Evolutionary conservation across 306 rosid genomes (phyloP).

Genomic region (Sechiopsis laciniata): DNA sequence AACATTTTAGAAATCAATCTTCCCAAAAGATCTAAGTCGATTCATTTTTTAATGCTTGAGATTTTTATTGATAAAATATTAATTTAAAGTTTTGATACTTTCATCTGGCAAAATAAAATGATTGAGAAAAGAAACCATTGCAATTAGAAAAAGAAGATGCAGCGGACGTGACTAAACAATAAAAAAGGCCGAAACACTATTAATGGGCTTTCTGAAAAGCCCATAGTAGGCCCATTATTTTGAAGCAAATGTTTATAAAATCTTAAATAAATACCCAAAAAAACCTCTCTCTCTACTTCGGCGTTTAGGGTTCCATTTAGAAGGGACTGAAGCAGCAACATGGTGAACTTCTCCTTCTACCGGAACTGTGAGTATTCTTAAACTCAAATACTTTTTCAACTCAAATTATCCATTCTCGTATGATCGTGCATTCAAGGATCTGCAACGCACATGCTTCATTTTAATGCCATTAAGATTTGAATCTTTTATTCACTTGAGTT

Average conservation of each 20-base stretch:
- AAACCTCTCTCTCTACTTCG: background rate
- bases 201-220: background rate
- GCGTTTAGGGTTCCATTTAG: background rate
- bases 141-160: background rate
- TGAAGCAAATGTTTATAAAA: background rate
- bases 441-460: background rate
- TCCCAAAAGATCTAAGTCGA: no score
- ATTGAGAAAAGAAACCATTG: no score
- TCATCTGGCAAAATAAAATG: no score
- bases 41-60: no score
- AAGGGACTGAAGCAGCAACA: background rate
- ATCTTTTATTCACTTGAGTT: no score
- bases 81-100: no score
- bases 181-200: background rate
- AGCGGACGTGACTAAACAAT: background rate
- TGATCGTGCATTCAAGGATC: background rate
- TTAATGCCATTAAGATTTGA: background rate
- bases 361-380: constrained; percentile 10
- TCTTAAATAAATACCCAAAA: background rate
- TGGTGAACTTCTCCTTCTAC: constrained; percentile 18
- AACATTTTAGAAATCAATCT: no score
- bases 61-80: no score
- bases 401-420: no score
- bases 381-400: background rate
- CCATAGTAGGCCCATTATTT: background rate